Evolutionary conservation across 2,329 filamentous ascomycete species (phyloP).

Genomic region (Aureobasidium namibiae): DNA sequence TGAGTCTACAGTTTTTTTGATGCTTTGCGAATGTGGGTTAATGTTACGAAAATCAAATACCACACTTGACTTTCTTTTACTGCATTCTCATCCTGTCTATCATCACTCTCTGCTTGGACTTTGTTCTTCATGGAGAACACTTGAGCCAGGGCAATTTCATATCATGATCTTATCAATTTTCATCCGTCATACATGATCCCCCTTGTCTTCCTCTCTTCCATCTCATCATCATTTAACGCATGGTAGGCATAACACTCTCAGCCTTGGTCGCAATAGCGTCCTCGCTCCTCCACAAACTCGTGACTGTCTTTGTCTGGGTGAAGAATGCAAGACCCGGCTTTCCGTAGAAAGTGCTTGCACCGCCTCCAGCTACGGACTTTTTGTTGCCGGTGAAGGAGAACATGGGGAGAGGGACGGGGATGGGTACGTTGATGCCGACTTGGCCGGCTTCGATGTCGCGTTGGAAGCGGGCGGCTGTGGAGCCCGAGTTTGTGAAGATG

Average conservation of each 20-base stretch:
- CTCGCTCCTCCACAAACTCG: slow-evolving; percentile 76
- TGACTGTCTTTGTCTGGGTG: slow-evolving; percentile 97
- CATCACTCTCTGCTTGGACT: too few relatives aligned
- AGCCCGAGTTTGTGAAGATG: slow-evolving; percentile 72
- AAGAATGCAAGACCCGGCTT: slow-evolving; percentile 89
- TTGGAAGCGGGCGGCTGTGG: slow-evolving; percentile 71
- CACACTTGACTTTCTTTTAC: too few relatives aligned
- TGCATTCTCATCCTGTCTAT: too few relatives aligned
- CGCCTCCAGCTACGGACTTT: slow-evolving; percentile 84
- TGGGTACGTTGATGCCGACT: slow-evolving; percentile 78
- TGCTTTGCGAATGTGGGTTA: background rate
- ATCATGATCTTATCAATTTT: background rate
- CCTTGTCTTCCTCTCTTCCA: background rate
- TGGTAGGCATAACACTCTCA: slow-evolving; percentile 76
- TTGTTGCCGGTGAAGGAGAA: slow-evolving; percentile 63
- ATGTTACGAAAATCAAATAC: too few relatives aligned
- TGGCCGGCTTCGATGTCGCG: slow-evolving; percentile 76
- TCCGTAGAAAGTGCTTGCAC: slow-evolving; percentile 91
- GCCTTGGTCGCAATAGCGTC: slow-evolving; percentile 82
- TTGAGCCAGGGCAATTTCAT: too few relatives aligned
- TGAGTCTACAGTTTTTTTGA: background rate
- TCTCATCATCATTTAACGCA: background rate
- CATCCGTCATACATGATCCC: background rate
- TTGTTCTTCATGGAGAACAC: too few relatives aligned
- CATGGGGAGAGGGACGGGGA: slow-evolving; percentile 57